These are phyloP conservation scores for Malassezia dermatis DNA, from an alignment of 1,284 basidiomycete genomes.

Conservation along the genomic window DNA sequence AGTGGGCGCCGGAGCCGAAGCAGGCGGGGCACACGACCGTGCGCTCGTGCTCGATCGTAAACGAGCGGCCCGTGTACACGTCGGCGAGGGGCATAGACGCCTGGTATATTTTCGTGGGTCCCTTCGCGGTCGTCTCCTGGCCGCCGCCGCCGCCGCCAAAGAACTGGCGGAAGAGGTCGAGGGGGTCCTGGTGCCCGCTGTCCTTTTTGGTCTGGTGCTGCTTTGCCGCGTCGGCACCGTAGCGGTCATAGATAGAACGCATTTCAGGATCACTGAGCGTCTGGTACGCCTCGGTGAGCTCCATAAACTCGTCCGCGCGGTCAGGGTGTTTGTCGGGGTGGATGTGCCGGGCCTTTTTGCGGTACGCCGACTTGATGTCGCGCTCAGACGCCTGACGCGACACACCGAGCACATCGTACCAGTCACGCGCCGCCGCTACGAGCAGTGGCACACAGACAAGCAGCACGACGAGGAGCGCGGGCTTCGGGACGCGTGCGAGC, in stretches of 20 bases:
- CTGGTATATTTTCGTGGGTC: constrained; percentile 39
- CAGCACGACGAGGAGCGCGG: not conserved
- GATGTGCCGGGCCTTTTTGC: constrained; percentile 40
- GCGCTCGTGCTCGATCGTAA: constrained; percentile 33
- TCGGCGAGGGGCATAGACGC: constrained; percentile 34
- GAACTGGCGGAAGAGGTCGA: constrained; percentile 45
- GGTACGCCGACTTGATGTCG: constrained; percentile 45
- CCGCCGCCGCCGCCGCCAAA: constrained; percentile 36
- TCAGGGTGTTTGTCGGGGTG: constrained; percentile 48
- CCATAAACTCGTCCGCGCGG: constrained; percentile 47
- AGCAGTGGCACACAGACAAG: constrained; percentile 14
- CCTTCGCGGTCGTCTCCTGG: constrained; percentile 25
- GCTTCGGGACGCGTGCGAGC: not conserved
- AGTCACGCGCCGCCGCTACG: constrained; percentile 31
- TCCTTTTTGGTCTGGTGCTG: constrained; percentile 33
- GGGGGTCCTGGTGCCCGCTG: constrained; percentile 32
- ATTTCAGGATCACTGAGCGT: constrained; percentile 35
- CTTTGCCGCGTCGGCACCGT: constrained; percentile 43
- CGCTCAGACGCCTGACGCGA: constrained; percentile 31
- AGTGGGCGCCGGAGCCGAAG: constrained; percentile 43
- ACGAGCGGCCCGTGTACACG: constrained; percentile 35
- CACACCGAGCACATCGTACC: constrained; percentile 43
- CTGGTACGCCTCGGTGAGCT: constrained; percentile 49
- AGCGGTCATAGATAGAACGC: constrained; percentile 40
- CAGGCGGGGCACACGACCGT: constrained; percentile 39